These are phyloP conservation scores for Phanerochaete sordida DNA, from an alignment of 768 basidiomycete genomes.

Conservation along the genomic window DNA sequence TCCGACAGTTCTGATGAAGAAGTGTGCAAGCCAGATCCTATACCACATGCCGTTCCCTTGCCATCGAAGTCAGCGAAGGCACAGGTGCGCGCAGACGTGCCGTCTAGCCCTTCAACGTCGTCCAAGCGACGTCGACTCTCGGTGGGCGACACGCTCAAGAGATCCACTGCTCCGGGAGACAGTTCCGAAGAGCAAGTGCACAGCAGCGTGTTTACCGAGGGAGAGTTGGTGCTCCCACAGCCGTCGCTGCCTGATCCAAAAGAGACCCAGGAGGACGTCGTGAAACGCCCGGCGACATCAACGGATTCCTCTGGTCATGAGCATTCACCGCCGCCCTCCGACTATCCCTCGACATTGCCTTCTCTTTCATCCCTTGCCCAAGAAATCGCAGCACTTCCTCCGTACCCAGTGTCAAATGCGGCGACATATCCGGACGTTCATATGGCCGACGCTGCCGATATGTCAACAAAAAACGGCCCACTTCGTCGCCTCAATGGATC, in stretches of 20 bases:
- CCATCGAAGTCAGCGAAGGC: neutral
- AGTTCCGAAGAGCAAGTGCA: conserved; percentile 35
- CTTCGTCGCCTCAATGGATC: neutral
- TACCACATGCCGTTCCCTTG: neutral
- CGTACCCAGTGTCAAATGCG: neutral
- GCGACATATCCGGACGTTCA: conserved; percentile 16
- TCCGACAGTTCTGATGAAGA: neutral
- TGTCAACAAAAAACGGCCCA: neutral
- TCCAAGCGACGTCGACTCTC: conserved; percentile 39
- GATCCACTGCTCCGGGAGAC: conserved; percentile 10
- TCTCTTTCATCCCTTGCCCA: neutral
- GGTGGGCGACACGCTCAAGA: conserved; percentile 20
- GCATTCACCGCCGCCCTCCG: neutral
- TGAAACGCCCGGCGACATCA: conserved; percentile 26
- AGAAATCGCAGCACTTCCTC: neutral
- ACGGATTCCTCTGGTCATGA: neutral
- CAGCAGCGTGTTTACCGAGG: conserved; percentile 67
- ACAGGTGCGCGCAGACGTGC: neutral
- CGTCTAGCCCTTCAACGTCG: conserved; percentile 3
- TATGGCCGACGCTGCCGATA: conserved; percentile 1
- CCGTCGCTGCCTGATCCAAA: conserved; percentile 11
- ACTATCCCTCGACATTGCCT: conserved; percentile 1
- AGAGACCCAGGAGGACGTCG: conserved; percentile 33
- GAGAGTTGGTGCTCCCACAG: conserved; percentile 41
- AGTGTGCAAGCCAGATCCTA: conserved; percentile 4